Conservation (phyloP, 208 protist species). For the Trypanosoma vivax region DNA sequence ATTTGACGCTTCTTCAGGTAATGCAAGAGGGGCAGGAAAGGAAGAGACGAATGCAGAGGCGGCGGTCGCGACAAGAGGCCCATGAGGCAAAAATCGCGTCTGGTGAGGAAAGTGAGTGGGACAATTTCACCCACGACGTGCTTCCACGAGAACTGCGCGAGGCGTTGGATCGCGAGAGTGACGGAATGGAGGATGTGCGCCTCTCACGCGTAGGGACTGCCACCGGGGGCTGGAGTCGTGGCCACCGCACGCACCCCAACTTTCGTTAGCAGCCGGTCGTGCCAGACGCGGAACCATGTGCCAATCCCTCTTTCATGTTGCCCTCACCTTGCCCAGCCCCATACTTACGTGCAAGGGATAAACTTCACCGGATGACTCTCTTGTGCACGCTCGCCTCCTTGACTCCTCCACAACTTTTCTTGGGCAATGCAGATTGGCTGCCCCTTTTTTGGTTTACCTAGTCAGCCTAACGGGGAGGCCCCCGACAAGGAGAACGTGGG, state of each 20-base stretch:
- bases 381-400: no score
- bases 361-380: no score
- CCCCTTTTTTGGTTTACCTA: no score
- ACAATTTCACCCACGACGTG: slow-evolving; percentile 82
- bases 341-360: no score
- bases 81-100: slow-evolving; percentile 32
- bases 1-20: slow-evolving; percentile 75
- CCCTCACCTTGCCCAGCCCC: not conserved
- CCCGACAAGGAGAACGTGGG: no score
- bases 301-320: not conserved
- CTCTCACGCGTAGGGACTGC: slow-evolving; percentile 62
- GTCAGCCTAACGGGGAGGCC: no score
- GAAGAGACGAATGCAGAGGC: slow-evolving; percentile 75
- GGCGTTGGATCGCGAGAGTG: slow-evolving; percentile 75
- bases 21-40: slow-evolving; percentile 81
- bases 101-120: slow-evolving; percentile 62
- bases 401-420: no score
- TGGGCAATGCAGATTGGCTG: no score
- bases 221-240: slow-evolving; percentile 66
- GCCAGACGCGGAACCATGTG: not conserved
- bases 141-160: slow-evolving; percentile 81
- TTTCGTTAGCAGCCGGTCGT: slow-evolving; percentile 30
- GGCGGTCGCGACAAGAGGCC: slow-evolving; percentile 29
- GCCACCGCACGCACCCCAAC: slow-evolving; percentile 69
- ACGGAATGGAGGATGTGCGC: slow-evolving; percentile 86